phyloP scores from a whole-genome alignment of 2,329 filamentous ascomycete species.

The Fusarium pseudocircinatum region DNA sequence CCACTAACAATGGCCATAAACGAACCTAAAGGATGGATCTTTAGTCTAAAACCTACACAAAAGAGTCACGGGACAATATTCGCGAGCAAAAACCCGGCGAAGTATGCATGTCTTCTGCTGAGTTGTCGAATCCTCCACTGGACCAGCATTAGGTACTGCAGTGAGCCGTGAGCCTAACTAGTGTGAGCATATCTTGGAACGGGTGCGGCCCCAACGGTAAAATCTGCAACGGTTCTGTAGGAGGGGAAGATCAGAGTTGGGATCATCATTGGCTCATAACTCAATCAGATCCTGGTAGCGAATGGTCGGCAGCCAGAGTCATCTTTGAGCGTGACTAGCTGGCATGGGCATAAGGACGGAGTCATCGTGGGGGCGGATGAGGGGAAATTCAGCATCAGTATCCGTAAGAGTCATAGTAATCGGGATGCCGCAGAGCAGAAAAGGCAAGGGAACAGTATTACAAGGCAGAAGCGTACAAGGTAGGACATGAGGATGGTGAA shows the following conservation, averaged over 20 bases:
- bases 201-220: slow-evolving; percentile 1
- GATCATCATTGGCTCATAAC: slow-evolving; percentile 24
- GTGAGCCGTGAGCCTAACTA: slow-evolving; percentile 16
- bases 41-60: slow-evolving; percentile 25
- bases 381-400: slow-evolving; percentile 3
- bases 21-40: neutral
- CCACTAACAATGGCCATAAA: slow-evolving; percentile 4
- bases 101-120: slow-evolving; percentile 24
- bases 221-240: slow-evolving; percentile 26
- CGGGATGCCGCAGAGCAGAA: neutral
- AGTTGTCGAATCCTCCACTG: slow-evolving; percentile 22
- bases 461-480: slow-evolving; percentile 1
- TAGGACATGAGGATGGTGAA: slow-evolving; percentile 4
- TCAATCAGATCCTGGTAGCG: slow-evolving; percentile 2
- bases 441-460: slow-evolving; percentile 13
- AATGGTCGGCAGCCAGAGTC: slow-evolving; percentile 22
- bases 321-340: slow-evolving; percentile 20
- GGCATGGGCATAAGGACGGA: slow-evolving; percentile 5
- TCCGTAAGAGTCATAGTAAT: neutral
- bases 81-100: slow-evolving; percentile 11
- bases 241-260: neutral
- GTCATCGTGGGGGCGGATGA: slow-evolving; percentile 7
- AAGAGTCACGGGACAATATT: slow-evolving; percentile 30
- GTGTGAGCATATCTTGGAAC: slow-evolving; percentile 19
- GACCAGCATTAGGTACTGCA: neutral